Evolutionary conservation across 371 early-diverging fungal genomes (phyloP).

Genomic region (Mucor saturninus): DNA sequence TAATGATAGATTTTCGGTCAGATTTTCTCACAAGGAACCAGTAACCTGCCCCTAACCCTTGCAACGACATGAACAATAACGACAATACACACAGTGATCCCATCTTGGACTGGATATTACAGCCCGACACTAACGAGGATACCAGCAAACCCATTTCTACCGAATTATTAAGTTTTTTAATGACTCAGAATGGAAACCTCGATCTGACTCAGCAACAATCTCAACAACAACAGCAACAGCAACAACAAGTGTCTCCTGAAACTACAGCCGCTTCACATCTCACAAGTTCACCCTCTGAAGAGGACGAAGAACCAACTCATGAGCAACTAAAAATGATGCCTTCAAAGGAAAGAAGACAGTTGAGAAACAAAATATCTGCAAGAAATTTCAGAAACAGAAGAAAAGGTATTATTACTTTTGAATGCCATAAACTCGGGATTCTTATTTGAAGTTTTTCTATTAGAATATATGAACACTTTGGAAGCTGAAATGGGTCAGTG

Average conservation of each 20-base stretch:
- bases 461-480: conserved; percentile 27
- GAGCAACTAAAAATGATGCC: conserved; percentile 23
- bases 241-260: neutral
- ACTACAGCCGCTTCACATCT: neutral
- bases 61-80: conserved; percentile 4
- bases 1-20: neutral
- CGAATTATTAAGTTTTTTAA: conserved; percentile 12
- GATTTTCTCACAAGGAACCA: neutral
- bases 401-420: conserved; percentile 18
- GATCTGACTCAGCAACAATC: neutral
- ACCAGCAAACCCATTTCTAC: conserved; percentile 1
- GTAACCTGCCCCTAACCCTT: neutral
- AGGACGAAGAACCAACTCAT: conserved; percentile 27
- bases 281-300: conserved; percentile 22
- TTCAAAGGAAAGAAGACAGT: conserved; percentile 31
- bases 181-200: neutral
- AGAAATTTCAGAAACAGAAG: conserved; percentile 33
- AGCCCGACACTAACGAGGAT: conserved; percentile 2
- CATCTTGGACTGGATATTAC: conserved; percentile 19
- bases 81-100: conserved; percentile 10
- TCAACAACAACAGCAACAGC: neutral
- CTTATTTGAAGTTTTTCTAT: too few relatives aligned
- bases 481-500: conserved; percentile 22
- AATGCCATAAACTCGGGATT: too few relatives aligned
- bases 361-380: conserved; percentile 38